phyloP scores from a whole-genome alignment of 1,284 basidiomycete genomes.

The Bjerkandera adusta region DNA sequence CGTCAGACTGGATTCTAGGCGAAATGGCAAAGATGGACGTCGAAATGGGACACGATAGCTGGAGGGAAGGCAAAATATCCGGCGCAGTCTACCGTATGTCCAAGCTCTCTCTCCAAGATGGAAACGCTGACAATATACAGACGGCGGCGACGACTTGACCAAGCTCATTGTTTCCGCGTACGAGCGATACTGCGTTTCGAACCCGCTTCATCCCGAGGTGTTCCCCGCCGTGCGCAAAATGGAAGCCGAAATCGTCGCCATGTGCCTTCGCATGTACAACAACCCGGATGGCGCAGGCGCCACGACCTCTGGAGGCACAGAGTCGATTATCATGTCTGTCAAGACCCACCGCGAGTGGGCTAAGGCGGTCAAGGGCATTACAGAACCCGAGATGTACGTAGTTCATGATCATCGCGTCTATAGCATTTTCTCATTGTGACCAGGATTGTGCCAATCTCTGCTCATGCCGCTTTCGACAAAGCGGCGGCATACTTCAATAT shows the following conservation, averaged over 20 bases:
- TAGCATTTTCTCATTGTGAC: constrained; percentile 12
- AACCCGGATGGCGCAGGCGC: constrained; percentile 84
- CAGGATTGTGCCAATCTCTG: constrained; percentile 83
- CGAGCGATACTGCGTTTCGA: constrained; percentile 74
- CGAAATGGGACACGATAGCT: constrained; percentile 47
- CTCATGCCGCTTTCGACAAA: constrained; percentile 96
- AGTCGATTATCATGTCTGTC: constrained; percentile 93
- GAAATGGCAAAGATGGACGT: constrained; percentile 84
- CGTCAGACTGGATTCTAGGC: constrained; percentile 73
- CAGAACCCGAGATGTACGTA: constrained; percentile 86
- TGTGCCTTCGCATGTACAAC: constrained; percentile 88
- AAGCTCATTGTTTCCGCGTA: constrained; percentile 70
- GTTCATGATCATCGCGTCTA: constrained; percentile 1
- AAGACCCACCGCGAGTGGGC: constrained; percentile 97
- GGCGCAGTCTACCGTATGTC: constrained; percentile 86
- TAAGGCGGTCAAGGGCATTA: constrained; percentile 80
- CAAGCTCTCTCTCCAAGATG: background rate
- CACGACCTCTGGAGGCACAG: constrained; percentile 95
- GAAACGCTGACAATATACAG: constrained; percentile 34
- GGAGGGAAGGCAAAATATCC: constrained; percentile 77
- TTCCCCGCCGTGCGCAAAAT: constrained; percentile 96
- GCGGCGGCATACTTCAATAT: constrained; percentile 89
- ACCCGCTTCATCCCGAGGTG: constrained; percentile 94
- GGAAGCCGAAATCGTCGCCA: constrained; percentile 96
- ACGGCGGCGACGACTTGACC: constrained; percentile 83